Percentiles rank a stretch among this genome's conserved stretches.
Evolutionary conservation across 2,329 filamentous ascomycete genomes (phyloP).

Genomic region (Elsinoe australis): DNA sequence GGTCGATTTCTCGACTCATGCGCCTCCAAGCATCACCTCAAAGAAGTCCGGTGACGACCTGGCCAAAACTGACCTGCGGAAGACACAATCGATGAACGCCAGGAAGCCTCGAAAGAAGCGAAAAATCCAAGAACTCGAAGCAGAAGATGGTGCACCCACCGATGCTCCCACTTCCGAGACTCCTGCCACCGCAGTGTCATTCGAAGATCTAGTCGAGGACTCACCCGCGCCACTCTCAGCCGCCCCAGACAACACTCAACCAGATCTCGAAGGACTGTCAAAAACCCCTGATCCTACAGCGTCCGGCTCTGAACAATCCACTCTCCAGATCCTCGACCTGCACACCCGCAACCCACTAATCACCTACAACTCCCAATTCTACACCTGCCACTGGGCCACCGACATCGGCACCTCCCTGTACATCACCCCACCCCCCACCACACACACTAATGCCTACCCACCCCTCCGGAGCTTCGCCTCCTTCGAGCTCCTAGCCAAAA

Average conservation of each 20-base stretch:
- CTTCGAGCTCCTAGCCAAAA: constrained; percentile 65
- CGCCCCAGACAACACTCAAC: neutral
- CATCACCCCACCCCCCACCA: constrained; percentile 38
- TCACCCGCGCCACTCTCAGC: neutral
- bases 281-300: no score
- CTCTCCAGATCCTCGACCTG: constrained; percentile 72
- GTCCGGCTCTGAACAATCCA: no score
- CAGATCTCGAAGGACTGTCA: no score
- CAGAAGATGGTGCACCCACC: neutral
- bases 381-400: constrained; percentile 72
- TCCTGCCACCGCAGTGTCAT: neutral
- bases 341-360: constrained; percentile 69
- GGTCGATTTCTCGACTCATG: constrained; percentile 47
- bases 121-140: constrained; percentile 7
- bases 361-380: constrained; percentile 69
- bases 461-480: constrained; percentile 48
- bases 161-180: constrained; percentile 1
- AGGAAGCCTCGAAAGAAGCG: constrained; percentile 14
- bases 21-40: constrained; percentile 24
- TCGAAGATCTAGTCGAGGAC: neutral
- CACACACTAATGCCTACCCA: constrained; percentile 36
- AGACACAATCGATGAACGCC: constrained; percentile 15
- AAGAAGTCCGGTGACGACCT: neutral
- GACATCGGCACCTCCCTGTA: constrained; percentile 75
- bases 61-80: neutral